Evolutionary conservation across 768 basidiomycete species (phyloP), one percentile per base, ranked within the genome.

Genomic region (Boletus pseudopeckii): DNA sequence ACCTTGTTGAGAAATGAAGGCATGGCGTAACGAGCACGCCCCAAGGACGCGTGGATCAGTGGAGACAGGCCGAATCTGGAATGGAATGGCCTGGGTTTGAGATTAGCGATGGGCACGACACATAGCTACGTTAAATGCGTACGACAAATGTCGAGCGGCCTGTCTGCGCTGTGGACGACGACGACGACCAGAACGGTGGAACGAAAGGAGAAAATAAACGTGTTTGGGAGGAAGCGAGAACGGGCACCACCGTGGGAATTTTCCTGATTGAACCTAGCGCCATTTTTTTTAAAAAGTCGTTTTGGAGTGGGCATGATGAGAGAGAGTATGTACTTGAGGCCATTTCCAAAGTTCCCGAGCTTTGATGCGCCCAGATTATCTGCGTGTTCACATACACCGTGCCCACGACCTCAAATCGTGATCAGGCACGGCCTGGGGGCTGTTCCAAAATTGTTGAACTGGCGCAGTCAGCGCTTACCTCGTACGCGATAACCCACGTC

Each of bases 1-100:
- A 90, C 84, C 66, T 86, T 90, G 70, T 84, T 82, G 64, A 90
- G 71, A 75, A 90, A 88, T 57, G 85, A 84, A 70, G 85, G 75
- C 77, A 79, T 79, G 41, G 62, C 61, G 63, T 59, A 46, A 36
- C 33, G 28, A 62, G 53, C 60, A 59, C 41, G 64, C 54, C 54
- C 46, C 36, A 34, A 18, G 44, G 18, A 43, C 37, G 62, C 45
- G 56, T 49, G 50, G 52, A 47, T 60, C 49, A 63, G 42, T n/a
- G 37, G 48, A 7, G 48, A 32, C 14, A 44, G 59, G 59, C 54
- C 48, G 45, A 50, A 39, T 22, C 37, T 51, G n/a, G 24, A 42
- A 41, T 30, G 24, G 18, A 45, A 49, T 41, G 33, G 15, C 7
- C 61, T 64, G 13, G 22, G 15, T n/a, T 14, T 0, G 14, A 34